Evolutionary conservation across 331 rosid species (phyloP), one percentile per base, ranked within the genome.

Genomic region (Acacia pycnantha): DNA sequence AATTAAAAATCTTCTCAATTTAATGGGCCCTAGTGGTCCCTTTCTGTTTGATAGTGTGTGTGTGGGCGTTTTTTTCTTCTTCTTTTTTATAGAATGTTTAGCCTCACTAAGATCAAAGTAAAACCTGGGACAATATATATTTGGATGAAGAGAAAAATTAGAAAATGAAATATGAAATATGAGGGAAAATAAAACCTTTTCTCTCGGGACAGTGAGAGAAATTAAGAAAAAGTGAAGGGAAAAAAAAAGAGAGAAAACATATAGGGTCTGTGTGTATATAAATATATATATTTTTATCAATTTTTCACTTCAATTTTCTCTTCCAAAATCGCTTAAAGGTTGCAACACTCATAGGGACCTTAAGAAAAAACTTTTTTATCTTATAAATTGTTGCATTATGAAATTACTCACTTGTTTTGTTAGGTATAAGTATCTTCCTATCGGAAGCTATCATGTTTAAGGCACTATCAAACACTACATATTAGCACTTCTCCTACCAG

Each of bases 401-500:
- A 43, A 43, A 43, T 43, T 9, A 9, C 12, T 10, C 12, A 2
- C 3, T 8, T 43, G 8, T 43, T 9, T 43, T 9, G 46, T 43
- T 43, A 43, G 12, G 12, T 0, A 2, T 10, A 43, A 43, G 12
- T 43, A 2, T 43, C 0, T 2, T 10, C 0, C 2, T 43, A 43
- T 10, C 10, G 0, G 13, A 43, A 2, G 12, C 46, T 9, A 2
- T 10, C 3, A 0, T 43, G 1, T 43, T 10, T 43, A 0, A 43
- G 3, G 0, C 12, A 43, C 1, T 43, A 0, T 43, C 2, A 0
- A 0, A 1, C 0, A 43, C 12, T 43, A 43, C 10, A 43, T 43
- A 37, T 43, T 8, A 10, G 3, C 12, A 43, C 12, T 0, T 43
- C 3, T 43, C 0, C 0, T 41, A 41, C 0, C 0, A 10, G 12